Conservation (phyloP, 2,329 filamentous ascomycete genomes). For the Capronia coronata region DNA sequence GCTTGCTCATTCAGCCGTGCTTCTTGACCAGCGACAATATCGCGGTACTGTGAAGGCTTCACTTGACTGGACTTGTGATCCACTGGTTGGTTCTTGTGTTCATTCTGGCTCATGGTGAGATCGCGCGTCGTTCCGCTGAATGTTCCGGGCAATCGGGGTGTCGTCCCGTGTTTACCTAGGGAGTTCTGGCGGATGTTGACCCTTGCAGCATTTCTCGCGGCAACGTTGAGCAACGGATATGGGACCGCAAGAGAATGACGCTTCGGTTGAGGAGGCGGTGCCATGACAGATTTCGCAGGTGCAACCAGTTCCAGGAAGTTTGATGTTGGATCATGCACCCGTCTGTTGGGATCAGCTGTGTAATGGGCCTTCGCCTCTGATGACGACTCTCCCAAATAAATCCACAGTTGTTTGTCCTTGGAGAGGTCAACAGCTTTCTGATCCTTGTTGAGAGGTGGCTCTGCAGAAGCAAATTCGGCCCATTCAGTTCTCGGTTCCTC, state of each 20-base stretch:
- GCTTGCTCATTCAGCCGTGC: constrained; percentile 27
- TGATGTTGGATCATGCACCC: constrained; percentile 43
- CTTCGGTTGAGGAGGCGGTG: constrained; percentile 28
- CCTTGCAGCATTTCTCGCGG: constrained; percentile 23
- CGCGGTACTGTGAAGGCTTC: constrained; percentile 22
- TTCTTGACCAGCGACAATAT: constrained; percentile 25
- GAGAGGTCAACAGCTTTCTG: constrained; percentile 65
- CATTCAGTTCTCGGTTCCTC: constrained; percentile 50
- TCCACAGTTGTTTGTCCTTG: constrained; percentile 73
- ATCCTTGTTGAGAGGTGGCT: constrained; percentile 51
- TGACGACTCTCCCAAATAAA: constrained; percentile 77
- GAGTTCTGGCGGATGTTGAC: constrained; percentile 16
- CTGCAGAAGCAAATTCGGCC: constrained; percentile 69
- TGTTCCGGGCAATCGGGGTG: constrained; percentile 14
- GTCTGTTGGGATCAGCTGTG: constrained; percentile 63
- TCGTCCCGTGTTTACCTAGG: neutral
- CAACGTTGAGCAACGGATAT: constrained; percentile 21
- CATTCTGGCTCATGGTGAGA: constrained; percentile 16
- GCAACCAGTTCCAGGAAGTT: constrained; percentile 47
- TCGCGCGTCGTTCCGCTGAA: constrained; percentile 22
- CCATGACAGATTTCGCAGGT: constrained; percentile 27
- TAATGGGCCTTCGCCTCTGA: constrained; percentile 89
- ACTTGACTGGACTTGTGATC: constrained; percentile 13
- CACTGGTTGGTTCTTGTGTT: constrained; percentile 16
- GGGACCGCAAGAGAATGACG: constrained; percentile 26